Evolutionary conservation across 495 filamentous ascomycete species (phyloP), one percentile per base, ranked within the genome.

Genomic region (Thermothielavioides terrestris): DNA sequence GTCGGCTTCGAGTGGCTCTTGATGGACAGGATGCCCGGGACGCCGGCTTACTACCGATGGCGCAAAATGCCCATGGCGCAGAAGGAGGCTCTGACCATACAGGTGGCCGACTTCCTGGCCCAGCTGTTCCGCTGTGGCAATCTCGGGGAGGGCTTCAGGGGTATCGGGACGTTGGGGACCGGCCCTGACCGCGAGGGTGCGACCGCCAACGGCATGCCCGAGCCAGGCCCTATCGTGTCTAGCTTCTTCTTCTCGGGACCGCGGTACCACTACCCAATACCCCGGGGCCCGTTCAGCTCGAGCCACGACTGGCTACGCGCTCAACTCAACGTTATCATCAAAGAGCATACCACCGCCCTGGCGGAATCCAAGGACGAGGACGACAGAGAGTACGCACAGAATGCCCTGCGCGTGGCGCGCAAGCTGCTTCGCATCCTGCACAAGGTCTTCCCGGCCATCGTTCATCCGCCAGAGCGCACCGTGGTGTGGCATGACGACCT

Each of bases 1-100:
- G 59, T 82, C 22, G 74, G 73, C 9, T 79, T 76, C 51, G 79
- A 81, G 66, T 84, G 79, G 79, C 73, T 81, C 1, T 50, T 83
- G 10, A 77, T 81, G 73, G 68, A 70, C 15, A 62, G 57, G 49
- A 55, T 81, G 35, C 46, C 64, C 4, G 78, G 79, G 3, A 63
- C 39, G 5, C 57, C 66, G 0, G 64, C 75, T 1, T 46, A 57
- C 26, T 52, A 69, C n/a, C 50, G 65, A 27, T 81, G 76, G 75
- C 27, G 55, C 1, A 56, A 52, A 2, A 62, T 73, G 60, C 36
- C 61, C 5, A 51, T 65, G 48, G 55, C 48, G 3, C 53, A 54
- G 11, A 76, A 78, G 46, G 57, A 63, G 35, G 52, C 47, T 0
- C 46, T 77, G 20, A 59, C 70, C 17, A 56, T 59, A 21, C 60